Conservation (phyloP, 495 filamentous ascomycete genomes). For the Penicillium steckii region DNA sequence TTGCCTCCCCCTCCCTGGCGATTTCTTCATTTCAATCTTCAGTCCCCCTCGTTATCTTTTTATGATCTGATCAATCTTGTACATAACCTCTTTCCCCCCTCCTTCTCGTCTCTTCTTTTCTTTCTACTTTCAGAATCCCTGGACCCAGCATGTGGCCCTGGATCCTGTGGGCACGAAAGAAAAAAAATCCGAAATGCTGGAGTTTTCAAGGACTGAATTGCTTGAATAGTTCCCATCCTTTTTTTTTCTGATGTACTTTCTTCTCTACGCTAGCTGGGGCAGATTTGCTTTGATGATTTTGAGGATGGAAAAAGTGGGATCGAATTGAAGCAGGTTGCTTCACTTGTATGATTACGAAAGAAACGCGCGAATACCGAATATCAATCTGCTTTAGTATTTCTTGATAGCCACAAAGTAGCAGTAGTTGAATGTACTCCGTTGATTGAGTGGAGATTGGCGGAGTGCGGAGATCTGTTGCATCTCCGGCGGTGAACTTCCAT, state of each 20-base stretch:
- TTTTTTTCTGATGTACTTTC: not conserved
- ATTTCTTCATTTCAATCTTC: not conserved
- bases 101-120: not conserved
- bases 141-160: constrained; percentile 5
- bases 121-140: constrained; percentile 6
- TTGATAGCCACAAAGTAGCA: not conserved
- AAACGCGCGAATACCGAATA: constrained; percentile 41
- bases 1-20: not conserved
- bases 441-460: not conserved
- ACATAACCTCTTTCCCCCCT: not conserved
- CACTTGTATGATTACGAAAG: constrained; percentile 48
- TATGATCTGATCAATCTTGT: not conserved
- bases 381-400: constrained; percentile 7
- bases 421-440: not conserved
- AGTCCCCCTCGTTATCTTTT: not conserved
- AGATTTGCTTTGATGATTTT: constrained; percentile 6
- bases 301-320: constrained; percentile 14
- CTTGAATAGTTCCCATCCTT: constrained; percentile 11
- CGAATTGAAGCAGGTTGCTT: constrained; percentile 23
- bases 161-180: not conserved
- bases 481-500: constrained; percentile 24
- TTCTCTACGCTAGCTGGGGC: not conserved
- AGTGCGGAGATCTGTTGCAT: not conserved
- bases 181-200: too few relatives aligned
- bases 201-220: constrained; percentile 8